Evolutionary conservation across 1,284 basidiomycete species (phyloP).

Genomic region (Cystobasidium sp.): DNA sequence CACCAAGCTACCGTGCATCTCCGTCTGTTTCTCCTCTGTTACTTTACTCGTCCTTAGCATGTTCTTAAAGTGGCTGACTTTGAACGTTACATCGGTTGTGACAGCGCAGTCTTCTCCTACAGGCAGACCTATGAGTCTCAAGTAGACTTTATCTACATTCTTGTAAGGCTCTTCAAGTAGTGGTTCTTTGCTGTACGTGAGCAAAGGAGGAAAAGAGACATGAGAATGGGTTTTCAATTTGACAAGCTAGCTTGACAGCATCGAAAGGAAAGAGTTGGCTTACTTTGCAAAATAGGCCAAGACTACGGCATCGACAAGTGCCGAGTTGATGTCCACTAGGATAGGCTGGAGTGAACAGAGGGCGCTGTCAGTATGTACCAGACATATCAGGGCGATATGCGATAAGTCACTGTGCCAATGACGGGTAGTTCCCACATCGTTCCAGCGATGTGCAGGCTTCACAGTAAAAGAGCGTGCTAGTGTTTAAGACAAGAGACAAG

Average conservation of each 20-base stretch:
- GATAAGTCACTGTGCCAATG: too few relatives aligned
- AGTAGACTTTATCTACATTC: constrained; percentile 4
- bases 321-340: constrained; percentile 1
- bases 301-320: neutral
- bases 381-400: neutral
- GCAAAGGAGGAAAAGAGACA: neutral
- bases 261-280: neutral
- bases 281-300: constrained; percentile 1
- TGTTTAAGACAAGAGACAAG: too few relatives aligned
- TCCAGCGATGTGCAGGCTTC: too few relatives aligned
- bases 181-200: neutral
- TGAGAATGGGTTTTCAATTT: neutral
- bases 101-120: neutral
- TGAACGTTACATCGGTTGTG: constrained; percentile 3
- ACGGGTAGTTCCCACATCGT: too few relatives aligned
- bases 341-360: neutral
- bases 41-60: neutral
- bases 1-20: neutral
- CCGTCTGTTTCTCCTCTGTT: neutral
- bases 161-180: neutral
- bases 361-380: neutral
- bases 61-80: constrained; percentile 17
- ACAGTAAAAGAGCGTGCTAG: too few relatives aligned
- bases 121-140: neutral
- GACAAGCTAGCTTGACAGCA: too few relatives aligned